These are phyloP conservation scores for Phytophthora sojae DNA, from an alignment of 352 stramenopile species.

Conservation along the genomic window DNA sequence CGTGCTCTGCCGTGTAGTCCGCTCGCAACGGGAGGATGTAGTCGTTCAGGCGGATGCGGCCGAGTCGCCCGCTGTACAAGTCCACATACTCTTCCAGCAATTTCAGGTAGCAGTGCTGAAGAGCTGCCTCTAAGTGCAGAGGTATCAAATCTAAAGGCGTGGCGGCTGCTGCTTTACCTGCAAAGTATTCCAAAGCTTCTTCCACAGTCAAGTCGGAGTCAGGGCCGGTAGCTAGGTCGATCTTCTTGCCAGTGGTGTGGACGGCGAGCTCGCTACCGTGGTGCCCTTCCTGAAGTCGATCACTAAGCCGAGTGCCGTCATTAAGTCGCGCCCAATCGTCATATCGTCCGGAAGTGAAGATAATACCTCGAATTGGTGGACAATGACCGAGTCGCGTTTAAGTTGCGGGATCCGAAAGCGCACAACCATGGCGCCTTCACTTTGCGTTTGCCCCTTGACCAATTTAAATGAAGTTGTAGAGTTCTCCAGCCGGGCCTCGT, in stretches of 20 bases:
- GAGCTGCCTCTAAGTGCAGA: neutral
- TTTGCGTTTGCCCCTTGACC: neutral
- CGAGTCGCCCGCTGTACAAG: no score
- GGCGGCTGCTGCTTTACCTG: neutral
- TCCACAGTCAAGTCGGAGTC: neutral
- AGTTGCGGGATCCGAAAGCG: neutral
- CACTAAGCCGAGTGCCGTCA: neutral
- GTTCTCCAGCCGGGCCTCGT: neutral
- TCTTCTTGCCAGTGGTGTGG: no score
- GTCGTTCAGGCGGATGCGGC: no score
- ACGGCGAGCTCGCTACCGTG: neutral
- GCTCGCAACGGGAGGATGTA: no score
- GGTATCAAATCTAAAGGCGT: neutral
- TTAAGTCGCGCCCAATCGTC: neutral
- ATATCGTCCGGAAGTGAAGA: neutral
- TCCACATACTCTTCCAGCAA: no score
- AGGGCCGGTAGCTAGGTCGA: no score
- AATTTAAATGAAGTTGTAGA: neutral
- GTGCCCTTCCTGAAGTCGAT: neutral
- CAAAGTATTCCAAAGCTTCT: neutral
- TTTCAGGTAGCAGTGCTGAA: neutral
- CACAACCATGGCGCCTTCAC: neutral
- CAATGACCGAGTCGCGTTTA: neutral
- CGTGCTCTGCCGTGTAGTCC: no score
- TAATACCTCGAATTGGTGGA: no score